Conservation (phyloP, 2,329 filamentous ascomycete species). For the Diaporthe capsici region DNA sequence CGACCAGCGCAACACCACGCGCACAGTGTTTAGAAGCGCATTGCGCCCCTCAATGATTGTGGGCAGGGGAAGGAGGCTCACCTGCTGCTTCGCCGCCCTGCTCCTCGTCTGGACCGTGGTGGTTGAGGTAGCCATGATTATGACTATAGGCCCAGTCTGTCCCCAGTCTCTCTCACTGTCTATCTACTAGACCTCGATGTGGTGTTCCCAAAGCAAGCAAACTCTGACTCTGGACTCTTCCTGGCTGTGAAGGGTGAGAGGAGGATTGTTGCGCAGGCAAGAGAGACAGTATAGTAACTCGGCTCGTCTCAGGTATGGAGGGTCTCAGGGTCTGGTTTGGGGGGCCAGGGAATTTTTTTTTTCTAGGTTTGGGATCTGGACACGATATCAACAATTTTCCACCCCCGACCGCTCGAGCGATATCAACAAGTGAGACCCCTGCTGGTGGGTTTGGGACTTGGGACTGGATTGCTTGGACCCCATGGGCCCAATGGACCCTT, state of each 20-base stretch:
- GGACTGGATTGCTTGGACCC: constrained; percentile 30
- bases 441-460: constrained; percentile 35
- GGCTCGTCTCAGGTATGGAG: not conserved
- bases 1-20: not conserved
- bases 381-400: constrained; percentile 41
- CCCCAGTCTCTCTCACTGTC: not conserved
- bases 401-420: constrained; percentile 39
- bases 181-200: constrained; percentile 3
- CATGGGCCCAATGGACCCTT: constrained; percentile 21
- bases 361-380: constrained; percentile 23
- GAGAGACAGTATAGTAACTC: not conserved
- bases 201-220: not conserved
- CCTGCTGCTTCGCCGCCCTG: constrained; percentile 38
- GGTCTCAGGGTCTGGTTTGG: not conserved
- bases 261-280: not conserved
- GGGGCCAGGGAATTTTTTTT: not conserved
- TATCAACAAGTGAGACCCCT: constrained; percentile 42
- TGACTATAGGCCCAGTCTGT: not conserved
- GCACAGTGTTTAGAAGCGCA: not conserved
- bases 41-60: not conserved
- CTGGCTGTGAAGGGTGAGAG: constrained; percentile 4
- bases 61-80: constrained; percentile 2
- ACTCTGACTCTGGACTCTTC: constrained; percentile 19
- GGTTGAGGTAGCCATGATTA: constrained; percentile 37
- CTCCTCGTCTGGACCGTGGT: constrained; percentile 41